Evolutionary conservation across 2,329 filamentous ascomycete species (phyloP), one percentile per base, ranked within the genome.

Genomic region (Raffaelea ambrosiae): DNA sequence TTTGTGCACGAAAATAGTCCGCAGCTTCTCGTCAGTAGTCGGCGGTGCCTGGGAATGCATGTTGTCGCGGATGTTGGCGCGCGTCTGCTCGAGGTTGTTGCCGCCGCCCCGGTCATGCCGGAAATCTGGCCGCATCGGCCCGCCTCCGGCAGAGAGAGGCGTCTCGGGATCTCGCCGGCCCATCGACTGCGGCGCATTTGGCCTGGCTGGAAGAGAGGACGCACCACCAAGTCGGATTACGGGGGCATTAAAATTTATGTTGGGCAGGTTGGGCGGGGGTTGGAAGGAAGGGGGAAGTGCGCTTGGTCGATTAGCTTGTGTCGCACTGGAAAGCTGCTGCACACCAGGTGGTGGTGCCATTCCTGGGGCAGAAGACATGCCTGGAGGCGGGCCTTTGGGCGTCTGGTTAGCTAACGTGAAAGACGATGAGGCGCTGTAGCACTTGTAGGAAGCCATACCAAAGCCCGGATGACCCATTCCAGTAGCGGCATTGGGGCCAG

Each of bases 221-320:
- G 40, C 40, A 19, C 89, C 91, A 39, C 91, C 93, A 41, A 98
- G 77, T 48, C 93, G 86, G 61, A 98, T 97, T 51, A 97, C 89
- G 48, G 91, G 90, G 33, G 93, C 93, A 60, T 87, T 95, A 72
- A 97, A 95, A 71, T 98, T 96, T 73, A 98, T 95, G 64, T 95
- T 94, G 45, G 91, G 89, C 77, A 96, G 87, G 62, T 93, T 95
- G 44, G 86, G 74, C 10, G 91, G 90, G 43, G 88, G 81, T 71
- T 94, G 87, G 68, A 95, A 96, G 66, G 82, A 88, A 50, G 83
- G 72, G 53, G 88, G 88, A 54, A 95, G 82, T 60, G 81, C 83
- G 65, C 79, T 86, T 63, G 86, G 86, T 72, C 86, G 83, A 70
- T 83, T 86, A 70, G 86, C 78, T 71, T 87, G 85, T 58, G 83